Evolutionary conservation across 345 rosid species (phyloP).

Genomic region (Eucalyptus sideroxylon): DNA sequence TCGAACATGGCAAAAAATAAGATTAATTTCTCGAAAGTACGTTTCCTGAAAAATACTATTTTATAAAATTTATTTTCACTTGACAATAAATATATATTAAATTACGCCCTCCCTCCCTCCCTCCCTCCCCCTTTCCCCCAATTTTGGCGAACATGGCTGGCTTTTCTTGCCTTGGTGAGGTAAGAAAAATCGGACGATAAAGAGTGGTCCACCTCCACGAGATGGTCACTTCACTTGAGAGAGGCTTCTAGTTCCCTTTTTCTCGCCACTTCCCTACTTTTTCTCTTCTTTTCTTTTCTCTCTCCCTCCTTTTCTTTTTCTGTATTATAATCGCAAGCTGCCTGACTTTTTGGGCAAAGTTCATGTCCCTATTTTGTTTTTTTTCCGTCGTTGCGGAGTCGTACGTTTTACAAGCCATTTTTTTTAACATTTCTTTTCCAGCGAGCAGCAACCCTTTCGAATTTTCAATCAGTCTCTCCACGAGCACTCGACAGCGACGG

Average conservation of each 20-base stretch:
- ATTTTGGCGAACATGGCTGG: background rate
- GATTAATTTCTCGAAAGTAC: too few relatives aligned
- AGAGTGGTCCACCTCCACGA: background rate
- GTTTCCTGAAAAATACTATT: too few relatives aligned
- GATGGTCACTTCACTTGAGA: background rate
- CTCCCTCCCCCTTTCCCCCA: rapidly evolving
- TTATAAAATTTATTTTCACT: rapidly evolving
- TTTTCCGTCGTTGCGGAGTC: background rate
- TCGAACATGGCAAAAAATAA: background rate
- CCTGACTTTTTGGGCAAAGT: background rate
- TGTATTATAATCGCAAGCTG: background rate
- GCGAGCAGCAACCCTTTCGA: background rate
- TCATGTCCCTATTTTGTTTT: background rate
- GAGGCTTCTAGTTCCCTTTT: background rate
- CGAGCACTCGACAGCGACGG: background rate
- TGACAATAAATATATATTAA: too few relatives aligned
- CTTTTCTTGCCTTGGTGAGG: background rate
- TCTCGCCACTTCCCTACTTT: too few relatives aligned
- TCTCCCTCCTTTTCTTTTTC: background rate
- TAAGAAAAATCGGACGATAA: background rate
- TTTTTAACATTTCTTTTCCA: background rate
- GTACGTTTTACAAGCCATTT: background rate
- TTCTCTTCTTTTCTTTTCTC: background rate
- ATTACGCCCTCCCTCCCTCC: background rate
- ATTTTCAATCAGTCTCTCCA: background rate